Evolutionary conservation across 345 rosid species (phyloP).

Genomic region (Heritiera littoralis): DNA sequence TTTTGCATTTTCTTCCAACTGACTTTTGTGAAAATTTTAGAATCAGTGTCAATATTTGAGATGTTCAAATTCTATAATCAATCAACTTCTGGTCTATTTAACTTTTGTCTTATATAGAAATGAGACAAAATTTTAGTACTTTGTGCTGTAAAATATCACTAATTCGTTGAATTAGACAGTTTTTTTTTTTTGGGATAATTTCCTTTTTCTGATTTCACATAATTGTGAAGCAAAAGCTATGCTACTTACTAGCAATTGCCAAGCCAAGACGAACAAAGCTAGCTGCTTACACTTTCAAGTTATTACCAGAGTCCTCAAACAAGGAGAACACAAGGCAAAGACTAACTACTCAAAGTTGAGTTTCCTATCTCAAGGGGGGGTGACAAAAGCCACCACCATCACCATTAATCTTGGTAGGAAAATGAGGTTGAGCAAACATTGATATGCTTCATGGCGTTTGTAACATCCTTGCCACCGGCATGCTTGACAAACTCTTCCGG

Average conservation of each 20-base stretch:
- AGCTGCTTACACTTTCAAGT: not conserved
- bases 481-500: slow-evolving; percentile 55
- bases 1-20: too few relatives aligned
- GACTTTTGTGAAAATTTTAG: too few relatives aligned
- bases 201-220: not conserved
- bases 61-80: too few relatives aligned
- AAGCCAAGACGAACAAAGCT: not conserved
- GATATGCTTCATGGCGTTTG: slow-evolving; percentile 35
- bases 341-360: not conserved
- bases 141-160: too few relatives aligned
- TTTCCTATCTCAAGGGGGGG: not conserved
- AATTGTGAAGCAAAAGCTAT: not conserved
- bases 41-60: too few relatives aligned
- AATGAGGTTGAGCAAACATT: slow-evolving; percentile 14
- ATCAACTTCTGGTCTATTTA: too few relatives aligned
- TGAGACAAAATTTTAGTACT: too few relatives aligned
- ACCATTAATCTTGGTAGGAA: not conserved
- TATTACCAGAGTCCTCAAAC: not conserved
- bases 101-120: too few relatives aligned
- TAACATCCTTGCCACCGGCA: slow-evolving; percentile 36
- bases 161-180: too few relatives aligned
- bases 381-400: slow-evolving; percentile 8
- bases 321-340: not conserved
- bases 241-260: not conserved
- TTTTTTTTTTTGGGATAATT: too few relatives aligned